Evolutionary conservation across 208 protist genomes (phyloP).

Genomic region (Spironucleus salmonicida): DNA sequence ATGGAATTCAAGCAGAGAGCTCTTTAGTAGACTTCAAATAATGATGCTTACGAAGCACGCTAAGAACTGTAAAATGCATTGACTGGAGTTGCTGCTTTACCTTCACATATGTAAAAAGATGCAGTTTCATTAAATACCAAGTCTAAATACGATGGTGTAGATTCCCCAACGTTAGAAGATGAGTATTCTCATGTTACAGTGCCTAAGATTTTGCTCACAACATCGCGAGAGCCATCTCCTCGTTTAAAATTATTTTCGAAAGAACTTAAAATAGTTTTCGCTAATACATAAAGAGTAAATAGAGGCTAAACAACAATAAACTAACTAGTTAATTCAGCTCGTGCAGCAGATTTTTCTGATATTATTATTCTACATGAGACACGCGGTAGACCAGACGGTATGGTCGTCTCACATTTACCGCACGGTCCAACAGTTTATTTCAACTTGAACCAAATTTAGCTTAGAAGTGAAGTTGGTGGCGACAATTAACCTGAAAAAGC

Average conservation of each 20-base stretch:
- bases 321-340: slow-evolving; percentile 75
- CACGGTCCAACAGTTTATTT: slow-evolving; percentile 94
- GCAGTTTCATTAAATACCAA: too few relatives aligned
- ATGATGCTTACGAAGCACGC: too few relatives aligned
- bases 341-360: slow-evolving; percentile 77
- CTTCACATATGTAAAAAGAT: too few relatives aligned
- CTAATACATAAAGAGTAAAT: slow-evolving; percentile 89
- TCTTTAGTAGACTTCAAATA: too few relatives aligned
- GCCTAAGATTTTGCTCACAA: slow-evolving; percentile 93
- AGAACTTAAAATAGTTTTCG: slow-evolving; percentile 87
- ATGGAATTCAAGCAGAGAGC: too few relatives aligned
- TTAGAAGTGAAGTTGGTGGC: slow-evolving; percentile 78
- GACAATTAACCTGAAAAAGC: slow-evolving; percentile 70
- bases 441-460: slow-evolving; percentile 77
- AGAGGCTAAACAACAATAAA: slow-evolving; percentile 73
- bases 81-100: too few relatives aligned
- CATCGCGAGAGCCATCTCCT: slow-evolving; percentile 75
- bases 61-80: too few relatives aligned
- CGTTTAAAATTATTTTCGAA: slow-evolving; percentile 89
- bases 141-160: too few relatives aligned
- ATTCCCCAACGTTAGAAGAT: too few relatives aligned
- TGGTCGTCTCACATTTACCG: slow-evolving; percentile 89
- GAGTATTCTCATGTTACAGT: slow-evolving; percentile 35
- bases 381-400: slow-evolving; percentile 79
- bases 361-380: slow-evolving; percentile 92